Percentiles rank a stretch among this genome's conserved stretches.
These are phyloP conservation scores for Phialophora expanda DNA, from an alignment of 2,329 filamentous ascomycete species.

Conservation along the genomic window DNA sequence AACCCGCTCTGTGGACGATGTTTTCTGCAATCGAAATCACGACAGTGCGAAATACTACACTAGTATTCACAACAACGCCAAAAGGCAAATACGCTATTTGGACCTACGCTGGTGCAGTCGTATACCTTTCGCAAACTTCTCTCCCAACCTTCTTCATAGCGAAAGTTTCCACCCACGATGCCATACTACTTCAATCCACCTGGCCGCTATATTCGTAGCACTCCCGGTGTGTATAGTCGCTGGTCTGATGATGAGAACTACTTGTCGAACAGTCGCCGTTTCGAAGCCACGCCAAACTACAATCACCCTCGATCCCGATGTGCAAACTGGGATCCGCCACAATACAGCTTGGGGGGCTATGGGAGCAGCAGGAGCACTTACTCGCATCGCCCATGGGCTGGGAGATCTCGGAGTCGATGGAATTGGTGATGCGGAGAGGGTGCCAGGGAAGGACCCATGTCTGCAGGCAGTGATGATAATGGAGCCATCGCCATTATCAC, in stretches of 20 bases:
- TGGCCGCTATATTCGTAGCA: background rate
- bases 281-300: background rate
- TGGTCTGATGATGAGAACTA: background rate
- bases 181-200: background rate
- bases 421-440: background rate
- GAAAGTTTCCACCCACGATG: background rate
- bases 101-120: too few species aligned
- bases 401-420: background rate
- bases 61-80: too few species aligned
- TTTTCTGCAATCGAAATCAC: background rate
- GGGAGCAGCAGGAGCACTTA: background rate
- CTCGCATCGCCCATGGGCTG: background rate
- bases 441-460: background rate
- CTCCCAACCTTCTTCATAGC: background rate
- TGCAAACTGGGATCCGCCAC: background rate
- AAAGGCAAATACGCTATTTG: background rate
- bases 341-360: background rate
- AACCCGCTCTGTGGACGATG: background rate
- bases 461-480: background rate
- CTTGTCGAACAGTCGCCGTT: background rate
- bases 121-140: background rate
- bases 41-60: background rate
- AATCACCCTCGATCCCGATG: background rate
- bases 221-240: background rate
- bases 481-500: background rate